phyloP scores from a whole-genome alignment of 2,329 filamentous ascomycete species.

The Scortechinia acanthostroma region DNA sequence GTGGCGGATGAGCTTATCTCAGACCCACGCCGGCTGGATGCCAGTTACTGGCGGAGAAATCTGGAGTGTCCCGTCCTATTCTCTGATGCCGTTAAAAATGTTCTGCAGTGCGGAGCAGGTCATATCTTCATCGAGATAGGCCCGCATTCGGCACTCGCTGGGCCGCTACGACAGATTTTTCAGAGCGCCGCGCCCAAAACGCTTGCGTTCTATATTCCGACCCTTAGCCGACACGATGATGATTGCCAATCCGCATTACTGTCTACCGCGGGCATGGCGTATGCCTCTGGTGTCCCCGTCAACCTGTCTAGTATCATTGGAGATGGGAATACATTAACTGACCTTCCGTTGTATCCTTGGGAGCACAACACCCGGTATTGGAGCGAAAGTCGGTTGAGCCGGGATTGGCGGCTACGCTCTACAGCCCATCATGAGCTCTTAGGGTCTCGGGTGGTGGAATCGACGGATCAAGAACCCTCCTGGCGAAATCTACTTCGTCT shows the following conservation, averaged over 20 bases:
- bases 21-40: not conserved
- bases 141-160: slow-evolving; percentile 9
- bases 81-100: not conserved
- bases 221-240: not conserved
- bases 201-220: no score
- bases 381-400: not conserved
- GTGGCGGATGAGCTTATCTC: not conserved
- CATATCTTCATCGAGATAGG: slow-evolving; percentile 9
- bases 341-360: slow-evolving; percentile 3
- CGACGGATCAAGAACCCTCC: slow-evolving; percentile 8
- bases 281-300: not conserved
- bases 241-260: not conserved
- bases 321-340: slow-evolving; percentile 1
- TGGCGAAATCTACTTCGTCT: slow-evolving; percentile 22
- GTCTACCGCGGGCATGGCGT: not conserved
- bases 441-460: not conserved
- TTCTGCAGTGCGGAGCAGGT: no score
- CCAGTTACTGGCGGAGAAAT: not conserved
- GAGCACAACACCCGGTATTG: slow-evolving; percentile 4
- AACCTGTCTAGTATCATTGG: not conserved
- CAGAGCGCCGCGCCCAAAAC: slow-evolving; percentile 5
- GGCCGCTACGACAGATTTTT: slow-evolving; percentile 8
- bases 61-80: not conserved
- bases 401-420: not conserved
- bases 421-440: not conserved